Base-by-base conservation (phyloP, 768 basidiomycete species). In the Lactarius tabidus region DNA sequence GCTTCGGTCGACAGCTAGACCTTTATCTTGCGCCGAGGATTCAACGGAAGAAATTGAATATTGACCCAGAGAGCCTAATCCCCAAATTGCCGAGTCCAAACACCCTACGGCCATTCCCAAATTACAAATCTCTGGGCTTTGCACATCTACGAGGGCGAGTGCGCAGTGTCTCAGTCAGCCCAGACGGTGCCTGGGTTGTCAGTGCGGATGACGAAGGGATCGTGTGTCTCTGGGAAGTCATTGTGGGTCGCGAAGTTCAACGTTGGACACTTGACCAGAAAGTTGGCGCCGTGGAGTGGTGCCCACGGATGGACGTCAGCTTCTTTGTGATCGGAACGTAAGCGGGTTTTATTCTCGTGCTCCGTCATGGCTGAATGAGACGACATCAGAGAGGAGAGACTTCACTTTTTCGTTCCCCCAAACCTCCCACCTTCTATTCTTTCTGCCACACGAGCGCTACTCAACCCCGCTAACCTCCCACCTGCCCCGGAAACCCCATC, bases 1-100 rank as follows among this genome's bases (percentile, higher is more conserved):
- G 94, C 54, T 98, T 98, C 76, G 86, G 84, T 71, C 87, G 97
- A 26, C 95, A 96, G 76, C 84, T 99, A 39, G 97, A 99, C 75
- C 80, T 99, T 23, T 99, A 99, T 74, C 86, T 99, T 53, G 97
- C 97, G 3, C 96, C 97, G 39, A 84, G 97, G 54, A 86, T 97
- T 67, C 90, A 93, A 70, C 80, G 92, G 60, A 84, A 82, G 60
- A 93, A 92, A 74, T 84, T 98, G 36, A 93, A 93, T 71, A 91
- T 97, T 59, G 93, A 98, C 72, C 95, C 96, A 1, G 85, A 88
- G 69, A 90, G 89, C 55, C 80, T 99, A 35, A 87, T 99, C 39
- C 97, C 97, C 26, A 95, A 97, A 76, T 81, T 99, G 10, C 97
- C 97, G 1, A 92, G 90, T 70, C 95, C 96, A 12, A 89, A 79